phyloP scores from a whole-genome alignment of 2,329 filamentous ascomycete species.

The Epichloe sp. region DNA sequence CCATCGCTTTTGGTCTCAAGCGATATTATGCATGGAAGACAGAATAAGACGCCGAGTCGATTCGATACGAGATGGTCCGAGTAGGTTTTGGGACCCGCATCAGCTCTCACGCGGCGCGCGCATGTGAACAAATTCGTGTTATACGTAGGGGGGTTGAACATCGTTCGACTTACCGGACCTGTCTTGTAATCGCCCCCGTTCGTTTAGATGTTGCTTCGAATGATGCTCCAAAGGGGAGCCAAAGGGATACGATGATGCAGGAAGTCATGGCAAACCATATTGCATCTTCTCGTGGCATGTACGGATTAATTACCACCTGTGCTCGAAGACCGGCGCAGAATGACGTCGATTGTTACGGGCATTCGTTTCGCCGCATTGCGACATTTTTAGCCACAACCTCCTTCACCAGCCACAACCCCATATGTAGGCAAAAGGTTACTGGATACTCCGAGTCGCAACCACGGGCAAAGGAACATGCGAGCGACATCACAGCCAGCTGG shows the following conservation, averaged over 20 bases:
- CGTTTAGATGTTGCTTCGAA: too few species aligned
- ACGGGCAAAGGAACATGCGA: background rate
- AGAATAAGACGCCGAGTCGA: background rate
- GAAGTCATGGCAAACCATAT: background rate
- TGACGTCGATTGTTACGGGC: background rate
- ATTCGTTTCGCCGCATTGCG: background rate
- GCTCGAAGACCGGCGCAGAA: too few species aligned
- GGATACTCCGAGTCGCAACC: constrained; percentile 1
- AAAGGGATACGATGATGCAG: background rate
- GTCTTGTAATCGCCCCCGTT: too few species aligned
- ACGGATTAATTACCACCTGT: too few species aligned
- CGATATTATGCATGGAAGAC: background rate
- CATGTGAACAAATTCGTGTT: background rate
- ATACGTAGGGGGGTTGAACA: background rate
- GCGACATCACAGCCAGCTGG: background rate
- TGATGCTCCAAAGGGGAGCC: too few species aligned
- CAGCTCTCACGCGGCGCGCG: background rate
- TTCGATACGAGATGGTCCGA: background rate
- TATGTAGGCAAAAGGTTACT: background rate
- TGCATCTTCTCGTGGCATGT: too few species aligned
- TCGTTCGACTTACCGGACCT: too few species aligned
- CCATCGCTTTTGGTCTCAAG: background rate
- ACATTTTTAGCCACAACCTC: background rate
- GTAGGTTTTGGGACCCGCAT: background rate
- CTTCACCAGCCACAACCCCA: background rate